Conservation (phyloP, 768 basidiomycete genomes). For the Collybia nuda region DNA sequence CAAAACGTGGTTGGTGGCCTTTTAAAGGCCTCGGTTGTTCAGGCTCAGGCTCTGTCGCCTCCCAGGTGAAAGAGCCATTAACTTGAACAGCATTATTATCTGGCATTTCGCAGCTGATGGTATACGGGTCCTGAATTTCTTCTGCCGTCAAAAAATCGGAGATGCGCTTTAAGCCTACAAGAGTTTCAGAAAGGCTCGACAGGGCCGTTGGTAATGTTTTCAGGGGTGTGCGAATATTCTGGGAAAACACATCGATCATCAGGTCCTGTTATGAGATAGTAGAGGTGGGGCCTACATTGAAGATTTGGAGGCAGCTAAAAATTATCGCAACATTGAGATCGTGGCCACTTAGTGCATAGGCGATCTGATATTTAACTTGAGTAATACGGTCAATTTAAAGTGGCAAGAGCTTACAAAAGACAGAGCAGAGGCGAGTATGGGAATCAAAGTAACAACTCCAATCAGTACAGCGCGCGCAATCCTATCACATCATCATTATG, state of each 20-base stretch:
- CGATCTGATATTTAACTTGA: slow-evolving; percentile 38
- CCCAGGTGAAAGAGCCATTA: slow-evolving; percentile 54
- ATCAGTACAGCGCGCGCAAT: slow-evolving; percentile 36
- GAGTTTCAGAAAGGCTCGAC: slow-evolving; percentile 43
- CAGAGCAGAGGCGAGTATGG: slow-evolving; percentile 49
- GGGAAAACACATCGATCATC: too few species aligned
- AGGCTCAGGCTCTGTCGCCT: slow-evolving; percentile 23
- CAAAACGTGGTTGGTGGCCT: slow-evolving; percentile 4
- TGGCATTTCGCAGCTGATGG: slow-evolving; percentile 34
- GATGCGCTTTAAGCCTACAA: slow-evolving; percentile 50
- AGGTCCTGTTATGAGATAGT: not conserved
- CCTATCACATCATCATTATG: slow-evolving; percentile 19
- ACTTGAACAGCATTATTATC: slow-evolving; percentile 44
- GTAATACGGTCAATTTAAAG: not conserved
- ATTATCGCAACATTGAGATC: slow-evolving; percentile 51
- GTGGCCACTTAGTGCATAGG: slow-evolving; percentile 58
- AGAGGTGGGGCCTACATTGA: slow-evolving; percentile 38
- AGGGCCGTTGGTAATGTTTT: slow-evolving; percentile 55
- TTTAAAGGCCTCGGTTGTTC: slow-evolving; percentile 7
- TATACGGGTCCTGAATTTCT: slow-evolving; percentile 47
- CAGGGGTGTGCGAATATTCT: slow-evolving; percentile 62
- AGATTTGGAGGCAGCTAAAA: slow-evolving; percentile 56
- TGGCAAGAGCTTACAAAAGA: slow-evolving; percentile 44
- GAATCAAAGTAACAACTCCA: slow-evolving; percentile 47
- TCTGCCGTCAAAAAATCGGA: slow-evolving; percentile 50